Conservation (phyloP, 2,329 filamentous ascomycete species). For the Hypoxylon sp. region DNA sequence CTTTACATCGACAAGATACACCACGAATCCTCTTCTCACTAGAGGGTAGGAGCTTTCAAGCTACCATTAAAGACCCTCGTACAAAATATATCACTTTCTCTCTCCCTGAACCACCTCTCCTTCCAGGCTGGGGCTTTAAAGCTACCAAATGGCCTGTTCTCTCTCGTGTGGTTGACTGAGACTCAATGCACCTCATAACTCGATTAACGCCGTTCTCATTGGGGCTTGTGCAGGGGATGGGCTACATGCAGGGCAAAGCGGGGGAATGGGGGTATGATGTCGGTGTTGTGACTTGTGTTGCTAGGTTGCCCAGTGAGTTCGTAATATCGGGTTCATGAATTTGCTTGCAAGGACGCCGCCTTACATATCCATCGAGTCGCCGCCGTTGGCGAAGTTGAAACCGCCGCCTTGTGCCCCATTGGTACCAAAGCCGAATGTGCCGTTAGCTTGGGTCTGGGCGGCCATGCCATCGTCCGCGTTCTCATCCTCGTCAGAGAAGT, state of each 20-base stretch:
- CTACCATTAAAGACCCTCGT: conserved; percentile 64
- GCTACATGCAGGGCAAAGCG: conserved; percentile 54
- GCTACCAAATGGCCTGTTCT: conserved; percentile 70
- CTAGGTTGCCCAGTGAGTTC: conserved; percentile 43
- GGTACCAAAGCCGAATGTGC: conserved; percentile 84
- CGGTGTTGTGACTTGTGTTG: conserved; percentile 48
- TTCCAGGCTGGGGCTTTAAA: conserved; percentile 75
- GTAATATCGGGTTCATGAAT: conserved; percentile 41
- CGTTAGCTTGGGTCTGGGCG: conserved; percentile 78
- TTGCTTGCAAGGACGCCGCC: conserved; percentile 27
- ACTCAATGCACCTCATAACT: conserved; percentile 55
- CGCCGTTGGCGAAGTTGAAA: conserved; percentile 91
- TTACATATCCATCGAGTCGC: conserved; percentile 78
- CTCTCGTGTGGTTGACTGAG: conserved; percentile 48
- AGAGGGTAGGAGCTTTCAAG: conserved; percentile 66
- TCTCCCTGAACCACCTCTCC: conserved; percentile 51
- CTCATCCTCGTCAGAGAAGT: conserved; percentile 99
- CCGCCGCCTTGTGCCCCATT: conserved; percentile 73
- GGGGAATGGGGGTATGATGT: conserved; percentile 47
- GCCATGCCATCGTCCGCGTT: conserved; percentile 86
- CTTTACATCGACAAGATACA: conserved; percentile 21
- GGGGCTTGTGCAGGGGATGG: conserved; percentile 50
- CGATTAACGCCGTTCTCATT: conserved; percentile 54
- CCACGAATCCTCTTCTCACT: conserved; percentile 30
- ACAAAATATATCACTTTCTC: conserved; percentile 52